These are phyloP conservation scores for Mortierella hygrophila DNA, from an alignment of 192 early-diverging fungal species.

Conservation along the genomic window DNA sequence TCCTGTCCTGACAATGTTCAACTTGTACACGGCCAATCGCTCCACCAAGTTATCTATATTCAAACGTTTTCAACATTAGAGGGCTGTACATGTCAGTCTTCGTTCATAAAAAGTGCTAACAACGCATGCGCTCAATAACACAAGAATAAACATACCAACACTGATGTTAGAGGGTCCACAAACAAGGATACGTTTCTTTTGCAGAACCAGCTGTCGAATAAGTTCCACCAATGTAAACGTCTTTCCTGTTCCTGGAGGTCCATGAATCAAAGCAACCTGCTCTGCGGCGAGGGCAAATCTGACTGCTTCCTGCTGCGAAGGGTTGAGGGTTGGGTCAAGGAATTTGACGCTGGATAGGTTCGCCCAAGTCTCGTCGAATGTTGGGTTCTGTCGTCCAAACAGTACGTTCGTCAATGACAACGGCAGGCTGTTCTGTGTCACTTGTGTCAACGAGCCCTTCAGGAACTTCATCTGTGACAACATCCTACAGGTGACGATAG, in stretches of 20 bases:
- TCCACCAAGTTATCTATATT: slow-evolving; percentile 86
- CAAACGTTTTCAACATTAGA: neutral
- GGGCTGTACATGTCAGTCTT: neutral
- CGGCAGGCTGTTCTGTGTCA: slow-evolving; percentile 32
- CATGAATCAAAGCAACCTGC: slow-evolving; percentile 84
- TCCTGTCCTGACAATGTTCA: slow-evolving; percentile 83
- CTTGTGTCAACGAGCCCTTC: slow-evolving; percentile 51
- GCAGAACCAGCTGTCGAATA: slow-evolving; percentile 76
- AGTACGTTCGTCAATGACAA: slow-evolving; percentile 57
- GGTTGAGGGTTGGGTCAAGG: slow-evolving; percentile 75
- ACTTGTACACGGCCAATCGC: slow-evolving; percentile 69
- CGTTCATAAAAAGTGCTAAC: neutral
- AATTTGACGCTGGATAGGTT: slow-evolving; percentile 57
- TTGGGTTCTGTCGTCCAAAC: slow-evolving; percentile 56
- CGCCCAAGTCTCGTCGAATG: slow-evolving; percentile 23
- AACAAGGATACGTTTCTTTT: slow-evolving; percentile 78
- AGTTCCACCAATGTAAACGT: slow-evolving; percentile 91
- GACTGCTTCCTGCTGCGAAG: slow-evolving; percentile 80
- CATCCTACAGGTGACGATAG: slow-evolving; percentile 27
- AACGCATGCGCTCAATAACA: neutral
- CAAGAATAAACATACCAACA: slow-evolving; percentile 67
- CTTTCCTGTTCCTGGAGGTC: slow-evolving; percentile 93
- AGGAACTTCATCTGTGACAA: slow-evolving; percentile 59
- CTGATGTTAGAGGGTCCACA: slow-evolving; percentile 93
- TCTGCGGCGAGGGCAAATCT: slow-evolving; percentile 67